Evolutionary conservation across 495 filamentous ascomycete genomes (phyloP), one percentile per base, ranked within the genome.

Genomic region (Pyronema domesticum): DNA sequence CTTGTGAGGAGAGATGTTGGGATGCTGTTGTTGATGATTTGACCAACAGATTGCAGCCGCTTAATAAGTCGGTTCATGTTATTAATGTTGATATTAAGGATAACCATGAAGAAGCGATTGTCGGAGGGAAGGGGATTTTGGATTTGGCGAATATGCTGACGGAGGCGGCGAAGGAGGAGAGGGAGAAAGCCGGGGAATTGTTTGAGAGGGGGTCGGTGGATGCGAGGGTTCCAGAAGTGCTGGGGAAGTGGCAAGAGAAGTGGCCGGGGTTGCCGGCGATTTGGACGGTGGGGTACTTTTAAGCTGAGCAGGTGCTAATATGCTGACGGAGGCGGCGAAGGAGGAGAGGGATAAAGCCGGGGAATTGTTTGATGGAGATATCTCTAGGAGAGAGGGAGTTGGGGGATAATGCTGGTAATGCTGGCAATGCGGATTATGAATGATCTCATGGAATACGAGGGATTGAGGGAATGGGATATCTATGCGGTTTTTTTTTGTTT

Each of bases 1-100:
- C 93, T 11, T 99, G 93, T 64, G 93, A 99, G 67, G 93, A 99
- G 68, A 75, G 89, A 45, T 99, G 93, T 67, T 99, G 91, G 86
- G 93, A 99, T 70, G 89, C 93, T 37, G 91, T 99, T 43, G 77
- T 99, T 6, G 93, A 99, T 58, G 62, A 99, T 65, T 72, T 99
- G 48, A 76, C 89, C 42, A 85, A 79, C 57, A 78, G 93, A 57
- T 89, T 88, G 9, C 77, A 81, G 0, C 77, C 79, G 6, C 73
- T 96, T 19, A 96, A 96, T 68, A 74, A 85, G 8, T 87, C 89
- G 0, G 89, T 99, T 8, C 91, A 99, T 65, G 82, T 99, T 54
- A 87, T 99, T 71, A 96, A 95, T 64, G 81, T 99, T 48, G 91
- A 95, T 67, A 96, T 99, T 65, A 89, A 82, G 67, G 93, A 99